These are phyloP conservation scores for Saccharomyces pastorianus DNA, from an alignment of 1,139 yeast genomes.

Conservation along the genomic window DNA sequence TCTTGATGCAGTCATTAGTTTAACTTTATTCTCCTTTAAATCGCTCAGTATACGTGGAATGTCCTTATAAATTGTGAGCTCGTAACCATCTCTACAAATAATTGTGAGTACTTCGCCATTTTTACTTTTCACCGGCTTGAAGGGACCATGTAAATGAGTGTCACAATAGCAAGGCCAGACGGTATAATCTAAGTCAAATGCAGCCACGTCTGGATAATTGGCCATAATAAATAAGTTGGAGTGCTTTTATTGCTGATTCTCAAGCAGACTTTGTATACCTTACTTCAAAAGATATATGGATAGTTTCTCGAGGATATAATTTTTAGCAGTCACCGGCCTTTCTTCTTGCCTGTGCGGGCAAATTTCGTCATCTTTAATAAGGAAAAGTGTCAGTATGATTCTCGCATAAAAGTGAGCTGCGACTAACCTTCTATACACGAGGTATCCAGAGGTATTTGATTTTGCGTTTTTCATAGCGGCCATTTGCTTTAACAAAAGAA, in stretches of 20 bases:
- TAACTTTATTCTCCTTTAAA: conserved; percentile 37
- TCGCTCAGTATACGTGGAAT: conserved; percentile 46
- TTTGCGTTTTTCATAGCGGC: no score
- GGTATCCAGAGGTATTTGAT: no score
- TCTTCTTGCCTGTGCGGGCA: background rate
- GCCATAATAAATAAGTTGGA: conserved; percentile 2
- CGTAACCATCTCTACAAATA: conserved; percentile 41
- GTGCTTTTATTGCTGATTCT: background rate
- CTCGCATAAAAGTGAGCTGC: no score
- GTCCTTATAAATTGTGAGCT: conserved; percentile 42
- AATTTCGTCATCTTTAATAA: no score
- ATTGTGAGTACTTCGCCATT: conserved; percentile 29
- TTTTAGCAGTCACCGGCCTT: background rate
- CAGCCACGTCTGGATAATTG: conserved; percentile 49
- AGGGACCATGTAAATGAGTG: conserved; percentile 46
- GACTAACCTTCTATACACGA: no score
- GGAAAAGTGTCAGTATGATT: no score
- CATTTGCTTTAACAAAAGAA: no score
- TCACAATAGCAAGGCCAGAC: conserved; percentile 52
- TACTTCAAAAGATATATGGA: no score
- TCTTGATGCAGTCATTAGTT: conserved; percentile 51
- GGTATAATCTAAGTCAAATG: conserved; percentile 57
- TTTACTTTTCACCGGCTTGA: conserved; percentile 25
- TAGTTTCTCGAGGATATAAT: no score
- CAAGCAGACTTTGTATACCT: background rate